A percentile compares a stretch with the other conserved stretches of the same genome.
These are phyloP conservation scores for Zasmidium angulare DNA, from an alignment of 2,329 filamentous ascomycete species.

Conservation along the genomic window DNA sequence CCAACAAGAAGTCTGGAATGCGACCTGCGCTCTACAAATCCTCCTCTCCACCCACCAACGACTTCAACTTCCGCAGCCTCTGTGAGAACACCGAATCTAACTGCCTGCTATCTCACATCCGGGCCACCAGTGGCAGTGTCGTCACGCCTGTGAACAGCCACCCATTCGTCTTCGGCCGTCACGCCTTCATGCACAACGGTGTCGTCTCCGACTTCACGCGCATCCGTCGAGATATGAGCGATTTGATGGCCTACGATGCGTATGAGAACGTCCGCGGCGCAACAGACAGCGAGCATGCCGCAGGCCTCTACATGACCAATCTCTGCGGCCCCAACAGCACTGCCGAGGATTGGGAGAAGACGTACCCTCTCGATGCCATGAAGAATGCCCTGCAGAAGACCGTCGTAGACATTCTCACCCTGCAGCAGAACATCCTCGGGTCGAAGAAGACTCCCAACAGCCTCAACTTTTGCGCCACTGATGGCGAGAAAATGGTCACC, in stretches of 20 bases:
- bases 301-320: conserved; percentile 49
- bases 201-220: conserved; percentile 48
- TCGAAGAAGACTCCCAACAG: conserved; percentile 45
- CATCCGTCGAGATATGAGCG: conserved; percentile 48
- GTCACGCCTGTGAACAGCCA: conserved; percentile 55
- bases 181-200: conserved; percentile 58
- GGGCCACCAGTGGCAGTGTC: conserved; percentile 49
- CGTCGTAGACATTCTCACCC: conserved; percentile 40
- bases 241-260: conserved; percentile 46
- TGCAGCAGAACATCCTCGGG: conserved; percentile 42
- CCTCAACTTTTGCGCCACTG: conserved; percentile 53
- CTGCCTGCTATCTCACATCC: conserved; percentile 54
- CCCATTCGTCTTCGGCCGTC: conserved; percentile 54
- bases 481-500: conserved; percentile 51
- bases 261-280: conserved; percentile 51
- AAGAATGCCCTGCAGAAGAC: conserved; percentile 43
- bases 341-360: conserved; percentile 30
- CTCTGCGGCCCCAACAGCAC: conserved; percentile 33
- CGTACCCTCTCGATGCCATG: conserved; percentile 46
- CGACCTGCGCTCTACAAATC: conserved; percentile 53
- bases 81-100: conserved; percentile 51
- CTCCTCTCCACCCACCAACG: conserved; percentile 50
- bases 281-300: conserved; percentile 53
- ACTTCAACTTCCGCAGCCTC: conserved; percentile 54
- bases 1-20: conserved; percentile 23